Percentiles rank a stretch among this genome's conserved stretches.
Evolutionary conservation across 768 basidiomycete genomes (phyloP).

Genomic region (Tulasnella sp.): DNA sequence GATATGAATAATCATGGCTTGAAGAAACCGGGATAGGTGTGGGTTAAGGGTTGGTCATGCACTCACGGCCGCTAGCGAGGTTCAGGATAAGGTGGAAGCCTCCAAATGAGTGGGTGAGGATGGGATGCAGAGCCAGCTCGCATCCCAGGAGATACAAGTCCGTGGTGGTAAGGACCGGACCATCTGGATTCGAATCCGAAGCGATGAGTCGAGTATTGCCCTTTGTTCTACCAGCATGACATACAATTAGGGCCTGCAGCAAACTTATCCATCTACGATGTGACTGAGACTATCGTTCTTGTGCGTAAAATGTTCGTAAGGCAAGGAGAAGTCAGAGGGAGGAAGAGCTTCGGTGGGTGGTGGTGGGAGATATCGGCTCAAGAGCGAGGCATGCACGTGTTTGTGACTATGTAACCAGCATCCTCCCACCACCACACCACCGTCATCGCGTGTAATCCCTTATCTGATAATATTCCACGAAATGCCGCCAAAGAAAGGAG

Average conservation of each 20-base stretch:
- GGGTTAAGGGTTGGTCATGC: constrained; percentile 52
- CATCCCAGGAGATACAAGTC: constrained; percentile 78
- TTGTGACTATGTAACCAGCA: constrained; percentile 6
- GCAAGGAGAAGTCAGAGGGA: not conserved
- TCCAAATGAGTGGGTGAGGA: constrained; percentile 56
- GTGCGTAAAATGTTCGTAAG: not conserved
- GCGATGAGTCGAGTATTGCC: not conserved
- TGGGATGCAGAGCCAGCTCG: constrained; percentile 72
- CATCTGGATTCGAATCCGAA: constrained; percentile 54
- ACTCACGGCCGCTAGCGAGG: constrained; percentile 64
- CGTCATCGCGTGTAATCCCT: not conserved
- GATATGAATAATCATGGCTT: constrained; percentile 6
- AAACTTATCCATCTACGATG: constrained; percentile 25
- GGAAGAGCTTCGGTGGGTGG: not conserved
- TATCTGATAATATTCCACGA: not conserved
- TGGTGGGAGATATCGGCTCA: constrained; percentile 26
- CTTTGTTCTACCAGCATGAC: not conserved
- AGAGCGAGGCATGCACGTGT: not conserved
- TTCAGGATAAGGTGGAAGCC: constrained; percentile 73
- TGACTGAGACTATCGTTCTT: not conserved
- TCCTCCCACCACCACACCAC: not conserved
- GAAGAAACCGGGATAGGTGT: not conserved
- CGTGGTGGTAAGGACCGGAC: constrained; percentile 76
- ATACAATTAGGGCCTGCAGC: constrained; percentile 29
- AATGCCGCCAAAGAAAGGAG: constrained; percentile 82